Evolutionary conservation across 805 yeast genomes (phyloP).

Genomic region (Suhomyces kilbournensis): DNA sequence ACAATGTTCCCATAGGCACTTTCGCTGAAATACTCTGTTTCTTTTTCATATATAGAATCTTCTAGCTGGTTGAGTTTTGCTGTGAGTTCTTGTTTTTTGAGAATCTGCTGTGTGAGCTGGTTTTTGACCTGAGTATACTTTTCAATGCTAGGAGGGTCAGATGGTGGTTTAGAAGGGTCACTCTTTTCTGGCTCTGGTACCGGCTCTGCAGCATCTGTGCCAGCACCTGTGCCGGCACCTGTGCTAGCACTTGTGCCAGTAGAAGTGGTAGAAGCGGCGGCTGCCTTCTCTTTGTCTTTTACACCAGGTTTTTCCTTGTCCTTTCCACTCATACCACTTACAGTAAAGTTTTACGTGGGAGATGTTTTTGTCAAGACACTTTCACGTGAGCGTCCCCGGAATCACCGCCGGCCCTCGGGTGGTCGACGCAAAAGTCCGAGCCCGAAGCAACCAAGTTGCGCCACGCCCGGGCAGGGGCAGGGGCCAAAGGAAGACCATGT

Average conservation of each 20-base stretch:
- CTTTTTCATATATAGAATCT: conserved; percentile 75
- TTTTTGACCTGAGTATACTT: conserved; percentile 68
- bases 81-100: conserved; percentile 63
- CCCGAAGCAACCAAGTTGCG: conserved; percentile 5
- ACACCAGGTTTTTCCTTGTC: neutral
- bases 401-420: conserved; percentile 1
- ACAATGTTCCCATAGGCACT: conserved; percentile 76
- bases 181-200: neutral
- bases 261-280: too few species aligned
- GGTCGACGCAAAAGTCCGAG: conserved; percentile 8
- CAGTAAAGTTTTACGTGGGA: too few species aligned
- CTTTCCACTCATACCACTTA: neutral
- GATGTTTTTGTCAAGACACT: neutral
- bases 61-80: conserved; percentile 61
- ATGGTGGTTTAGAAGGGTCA: neutral
- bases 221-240: too few species aligned
- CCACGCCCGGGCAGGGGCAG: neutral
- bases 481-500: neutral
- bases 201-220: neutral
- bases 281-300: neutral
- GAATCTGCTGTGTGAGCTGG: conserved; percentile 61
- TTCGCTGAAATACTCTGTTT: conserved; percentile 72
- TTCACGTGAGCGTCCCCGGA: conserved; percentile 1
- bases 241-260: too few species aligned
- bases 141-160: conserved; percentile 23